phyloP scores from a whole-genome alignment of 345 rosid genomes.

The thale cress (Arabidopsis thaliana) region DNA sequence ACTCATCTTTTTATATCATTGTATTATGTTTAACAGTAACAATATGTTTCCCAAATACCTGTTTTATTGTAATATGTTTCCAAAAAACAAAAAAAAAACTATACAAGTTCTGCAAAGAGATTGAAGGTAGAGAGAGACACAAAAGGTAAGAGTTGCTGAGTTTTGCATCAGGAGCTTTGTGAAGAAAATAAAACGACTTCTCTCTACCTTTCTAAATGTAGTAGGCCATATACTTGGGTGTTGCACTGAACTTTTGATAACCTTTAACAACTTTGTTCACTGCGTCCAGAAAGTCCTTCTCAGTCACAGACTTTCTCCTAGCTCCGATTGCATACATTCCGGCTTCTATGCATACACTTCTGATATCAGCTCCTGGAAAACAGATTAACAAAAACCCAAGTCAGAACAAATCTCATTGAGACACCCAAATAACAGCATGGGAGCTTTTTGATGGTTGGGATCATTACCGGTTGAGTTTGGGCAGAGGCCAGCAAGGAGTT shows the following conservation, averaged over 20 bases:
- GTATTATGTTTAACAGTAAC: too few species aligned
- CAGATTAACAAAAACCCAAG: slow-evolving; percentile 5
- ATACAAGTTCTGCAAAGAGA: slow-evolving; percentile 11
- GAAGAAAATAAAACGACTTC: too few species aligned
- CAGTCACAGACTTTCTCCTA: slow-evolving; percentile 88
- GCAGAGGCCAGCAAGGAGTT: slow-evolving; percentile 90
- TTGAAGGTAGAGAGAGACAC: neutral
- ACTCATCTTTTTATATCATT: too few species aligned
- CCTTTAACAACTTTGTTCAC: slow-evolving; percentile 97
- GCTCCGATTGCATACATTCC: slow-evolving; percentile 96
- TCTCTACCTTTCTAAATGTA: slow-evolving; percentile 40
- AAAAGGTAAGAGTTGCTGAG: slow-evolving; percentile 8
- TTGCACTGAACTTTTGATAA: slow-evolving; percentile 93
- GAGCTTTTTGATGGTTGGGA: slow-evolving; percentile 2
- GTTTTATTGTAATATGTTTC: too few species aligned
- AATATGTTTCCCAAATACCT: too few species aligned
- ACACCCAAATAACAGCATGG: neutral
- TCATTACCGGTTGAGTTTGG: slow-evolving; percentile 80
- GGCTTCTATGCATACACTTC: slow-evolving; percentile 93
- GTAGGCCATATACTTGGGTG: slow-evolving; percentile 95
- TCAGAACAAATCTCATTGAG: slow-evolving; percentile 1
- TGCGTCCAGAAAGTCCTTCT: slow-evolving; percentile 96
- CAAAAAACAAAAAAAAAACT: too few species aligned
- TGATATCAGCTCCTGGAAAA: slow-evolving; percentile 75
- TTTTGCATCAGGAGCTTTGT: neutral